These are phyloP conservation scores for Ceratocystis colombiana DNA, from an alignment of 2,329 filamentous ascomycete species.

Conservation along the genomic window DNA sequence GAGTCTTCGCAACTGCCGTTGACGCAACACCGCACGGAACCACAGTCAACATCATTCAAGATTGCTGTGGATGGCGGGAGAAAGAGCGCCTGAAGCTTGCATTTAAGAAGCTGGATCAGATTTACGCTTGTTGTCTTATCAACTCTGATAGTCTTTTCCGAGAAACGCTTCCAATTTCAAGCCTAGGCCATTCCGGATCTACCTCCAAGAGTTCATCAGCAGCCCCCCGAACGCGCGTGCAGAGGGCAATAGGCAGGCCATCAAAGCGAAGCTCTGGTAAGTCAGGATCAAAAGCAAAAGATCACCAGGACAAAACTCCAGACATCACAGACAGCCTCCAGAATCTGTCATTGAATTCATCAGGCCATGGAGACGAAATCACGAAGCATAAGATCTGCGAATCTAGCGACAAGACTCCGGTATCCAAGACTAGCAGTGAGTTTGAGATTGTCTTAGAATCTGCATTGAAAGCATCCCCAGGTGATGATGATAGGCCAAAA, in stretches of 20 bases:
- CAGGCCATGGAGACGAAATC: neutral
- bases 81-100: conserved; percentile 60
- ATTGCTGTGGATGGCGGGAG: conserved; percentile 75
- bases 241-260: neutral
- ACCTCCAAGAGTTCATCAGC: neutral
- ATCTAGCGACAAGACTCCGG: neutral
- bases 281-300: neutral
- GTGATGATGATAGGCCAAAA: neutral
- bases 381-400: neutral
- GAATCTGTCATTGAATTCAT: conserved; percentile 15
- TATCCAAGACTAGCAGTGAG: neutral
- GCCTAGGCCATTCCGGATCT: neutral
- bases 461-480: neutral
- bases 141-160: conserved; percentile 49
- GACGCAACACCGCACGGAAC: conserved; percentile 84
- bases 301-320: neutral
- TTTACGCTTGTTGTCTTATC: conserved; percentile 61
- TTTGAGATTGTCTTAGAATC: neutral
- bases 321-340: conserved; percentile 6
- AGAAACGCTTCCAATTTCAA: conserved; percentile 26
- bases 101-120: conserved; percentile 58
- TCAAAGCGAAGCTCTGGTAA: conserved; percentile 1
- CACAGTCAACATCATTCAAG: conserved; percentile 73
- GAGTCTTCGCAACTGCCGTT: conserved; percentile 81
- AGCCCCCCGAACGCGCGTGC: conserved; percentile 16